Percentiles rank a stretch among this genome's conserved stretches.
These are phyloP conservation scores for Penicillium sp. DNA, from an alignment of 2,329 filamentous ascomycete species.

Conservation along the genomic window DNA sequence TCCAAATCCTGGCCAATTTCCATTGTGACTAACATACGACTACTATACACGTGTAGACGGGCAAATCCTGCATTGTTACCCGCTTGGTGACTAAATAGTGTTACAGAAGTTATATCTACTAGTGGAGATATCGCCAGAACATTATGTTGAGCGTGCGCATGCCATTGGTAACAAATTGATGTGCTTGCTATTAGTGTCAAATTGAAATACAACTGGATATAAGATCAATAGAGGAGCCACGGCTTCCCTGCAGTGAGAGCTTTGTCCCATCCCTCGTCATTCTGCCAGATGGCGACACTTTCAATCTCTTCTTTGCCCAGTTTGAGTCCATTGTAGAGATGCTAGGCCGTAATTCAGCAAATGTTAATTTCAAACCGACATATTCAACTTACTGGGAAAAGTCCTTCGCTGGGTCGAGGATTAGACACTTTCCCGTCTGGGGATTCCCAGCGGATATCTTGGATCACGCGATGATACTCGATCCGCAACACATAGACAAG, in stretches of 20 bases:
- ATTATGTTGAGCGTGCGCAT: neutral
- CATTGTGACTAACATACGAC: neutral
- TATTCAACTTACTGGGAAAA: slow-evolving; percentile 38
- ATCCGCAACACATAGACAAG: slow-evolving; percentile 40
- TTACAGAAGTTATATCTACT: neutral
- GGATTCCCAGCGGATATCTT: slow-evolving; percentile 37
- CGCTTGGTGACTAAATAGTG: slow-evolving; percentile 31
- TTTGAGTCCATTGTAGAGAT: slow-evolving; percentile 40
- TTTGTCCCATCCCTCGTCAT: slow-evolving; percentile 38
- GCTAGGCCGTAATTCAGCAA: slow-evolving; percentile 21
- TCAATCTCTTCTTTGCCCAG: slow-evolving; percentile 39
- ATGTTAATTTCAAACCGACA: neutral
- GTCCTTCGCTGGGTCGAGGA: slow-evolving; percentile 36
- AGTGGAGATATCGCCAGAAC: neutral
- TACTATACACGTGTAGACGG: slow-evolving; percentile 25
- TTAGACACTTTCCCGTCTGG: slow-evolving; percentile 38
- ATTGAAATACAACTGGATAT: neutral
- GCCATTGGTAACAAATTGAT: neutral
- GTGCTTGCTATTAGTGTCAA: neutral
- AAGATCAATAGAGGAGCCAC: slow-evolving; percentile 35
- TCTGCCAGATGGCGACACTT: slow-evolving; percentile 38
- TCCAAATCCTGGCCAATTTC: neutral
- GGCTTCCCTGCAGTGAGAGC: slow-evolving; percentile 32
- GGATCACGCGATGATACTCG: slow-evolving; percentile 28
- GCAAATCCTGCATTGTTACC: slow-evolving; percentile 36